Evolutionary conservation across 1,139 yeast genomes (phyloP).

Genomic region (Candida gigantensis): DNA sequence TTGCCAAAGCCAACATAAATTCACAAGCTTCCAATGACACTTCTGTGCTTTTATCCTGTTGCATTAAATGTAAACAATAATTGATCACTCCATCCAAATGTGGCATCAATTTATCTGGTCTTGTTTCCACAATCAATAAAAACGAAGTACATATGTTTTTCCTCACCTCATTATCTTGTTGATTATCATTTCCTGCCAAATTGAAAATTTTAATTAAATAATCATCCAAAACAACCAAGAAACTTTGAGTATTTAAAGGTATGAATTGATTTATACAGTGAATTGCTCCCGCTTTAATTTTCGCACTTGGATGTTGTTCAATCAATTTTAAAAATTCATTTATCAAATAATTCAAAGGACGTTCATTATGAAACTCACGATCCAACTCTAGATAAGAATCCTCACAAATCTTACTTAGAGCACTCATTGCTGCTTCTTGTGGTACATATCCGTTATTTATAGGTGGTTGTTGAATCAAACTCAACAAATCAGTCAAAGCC

Average conservation of each 20-base stretch:
- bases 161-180: constrained; percentile 56
- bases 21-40: constrained; percentile 94
- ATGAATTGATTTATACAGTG: constrained; percentile 79
- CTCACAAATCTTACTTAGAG: constrained; percentile 85
- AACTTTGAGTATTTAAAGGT: constrained; percentile 64
- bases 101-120: constrained; percentile 79
- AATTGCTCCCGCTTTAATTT: constrained; percentile 63
- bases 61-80: constrained; percentile 80
- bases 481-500: constrained; percentile 65
- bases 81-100: constrained; percentile 83
- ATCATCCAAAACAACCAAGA: constrained; percentile 64
- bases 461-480: constrained; percentile 40
- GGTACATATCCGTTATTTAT: constrained; percentile 15
- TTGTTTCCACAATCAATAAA: constrained; percentile 66
- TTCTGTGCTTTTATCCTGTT: constrained; percentile 54
- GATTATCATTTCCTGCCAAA: constrained; percentile 53
- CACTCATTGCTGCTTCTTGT: constrained; percentile 74
- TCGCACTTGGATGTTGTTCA: constrained; percentile 35
- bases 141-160: constrained; percentile 80
- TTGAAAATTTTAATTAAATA: constrained; percentile 64
- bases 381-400: constrained; percentile 66
- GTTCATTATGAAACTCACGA: constrained; percentile 60
- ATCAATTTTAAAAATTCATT: constrained; percentile 61
- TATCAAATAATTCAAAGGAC: constrained; percentile 69
- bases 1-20: constrained; percentile 76